Evolutionary conservation across 179 eudicot species (phyloP), one percentile per base, ranked within the genome.

Genomic region (Beta corolliflora): DNA sequence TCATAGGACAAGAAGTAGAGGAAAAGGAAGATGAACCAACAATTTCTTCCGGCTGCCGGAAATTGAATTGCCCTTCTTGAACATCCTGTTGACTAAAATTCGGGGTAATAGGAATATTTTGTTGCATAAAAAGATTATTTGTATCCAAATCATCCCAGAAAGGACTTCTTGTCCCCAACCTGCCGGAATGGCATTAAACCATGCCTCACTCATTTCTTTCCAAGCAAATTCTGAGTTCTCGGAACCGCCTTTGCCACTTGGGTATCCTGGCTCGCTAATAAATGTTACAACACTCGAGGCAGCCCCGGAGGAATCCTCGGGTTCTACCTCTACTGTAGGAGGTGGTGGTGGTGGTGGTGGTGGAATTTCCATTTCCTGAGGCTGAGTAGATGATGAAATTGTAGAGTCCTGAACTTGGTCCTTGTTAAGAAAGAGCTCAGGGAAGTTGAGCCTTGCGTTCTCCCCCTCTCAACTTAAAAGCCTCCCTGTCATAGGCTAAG

Each of bases 401-500:
- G 77, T 16, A 7, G 75, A 61, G 19, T 25, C 80, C 16, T 55
- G 61, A 29, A 65, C 65, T 75, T 18, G 85, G 11, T 80, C 77
- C 78, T 89, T 91, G 8, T 88, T 87, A 25, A 90, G 87, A 58
- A 92, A 95, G 14, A 76, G 89, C n/a, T 95, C 93, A 0, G 98
- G 98, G 76, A 95, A 95, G 70, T 95, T 95, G 23, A 95, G 93
- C 78, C 93, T 77, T 0, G 99, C 99, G 23, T 92, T 91, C 75
- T 92, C n/a, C 97, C 3, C 99, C 99, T 7, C 99, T 85, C 48
- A 93, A 73, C 81, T 87, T 90, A 54, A 82, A 95, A 18, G 99
- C 99, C 77, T 95, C 97, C 16, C 94, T 87, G 15, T 95, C 99
- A 58, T 95, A 95, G 0, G 99, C 98, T 88, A 95, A 56, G 80